Evolutionary conservation across 2,329 filamentous ascomycete species (phyloP).

Genomic region (Colletotrichum sp.): DNA sequence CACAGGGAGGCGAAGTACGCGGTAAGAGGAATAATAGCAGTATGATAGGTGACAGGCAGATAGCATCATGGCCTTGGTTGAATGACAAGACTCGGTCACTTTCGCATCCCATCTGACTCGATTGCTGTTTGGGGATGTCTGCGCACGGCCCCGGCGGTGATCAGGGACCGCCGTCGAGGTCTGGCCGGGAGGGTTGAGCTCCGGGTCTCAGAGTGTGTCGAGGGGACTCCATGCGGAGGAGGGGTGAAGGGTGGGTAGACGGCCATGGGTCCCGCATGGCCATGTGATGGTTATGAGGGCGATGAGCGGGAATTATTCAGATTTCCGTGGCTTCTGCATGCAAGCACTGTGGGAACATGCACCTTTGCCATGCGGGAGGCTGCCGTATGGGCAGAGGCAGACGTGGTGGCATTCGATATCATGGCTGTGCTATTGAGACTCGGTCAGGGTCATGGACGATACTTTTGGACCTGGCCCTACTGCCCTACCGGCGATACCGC

Average conservation of each 20-base stretch:
- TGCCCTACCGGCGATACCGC: not conserved
- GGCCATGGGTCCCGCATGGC: not conserved
- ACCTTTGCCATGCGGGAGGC: not conserved
- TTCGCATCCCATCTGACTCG: constrained; percentile 8
- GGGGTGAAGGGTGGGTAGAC: not conserved
- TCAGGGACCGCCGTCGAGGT: not conserved
- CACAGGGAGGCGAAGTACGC: not conserved
- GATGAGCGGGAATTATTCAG: not conserved
- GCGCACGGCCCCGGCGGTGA: constrained; percentile 8
- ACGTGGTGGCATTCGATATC: not conserved
- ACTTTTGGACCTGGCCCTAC: not conserved
- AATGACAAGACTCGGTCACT: not conserved
- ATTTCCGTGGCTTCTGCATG: not conserved
- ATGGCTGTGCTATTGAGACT: not conserved
- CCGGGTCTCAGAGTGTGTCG: constrained; percentile 19
- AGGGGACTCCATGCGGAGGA: not conserved
- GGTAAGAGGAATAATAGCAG: not conserved
- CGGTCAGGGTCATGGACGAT: not conserved
- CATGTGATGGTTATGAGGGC: not conserved
- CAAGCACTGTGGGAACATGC: not conserved
- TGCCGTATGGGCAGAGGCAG: not conserved
- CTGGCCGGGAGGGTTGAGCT: constrained; percentile 8
- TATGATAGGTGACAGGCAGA: not conserved
- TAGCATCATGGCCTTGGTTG: no score
- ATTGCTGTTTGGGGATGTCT: not conserved